A percentile compares a stretch with the other conserved stretches of the same genome.
Evolutionary conservation across 352 stramenopile genomes (phyloP).

Genomic region (Peronospora tabacina): DNA sequence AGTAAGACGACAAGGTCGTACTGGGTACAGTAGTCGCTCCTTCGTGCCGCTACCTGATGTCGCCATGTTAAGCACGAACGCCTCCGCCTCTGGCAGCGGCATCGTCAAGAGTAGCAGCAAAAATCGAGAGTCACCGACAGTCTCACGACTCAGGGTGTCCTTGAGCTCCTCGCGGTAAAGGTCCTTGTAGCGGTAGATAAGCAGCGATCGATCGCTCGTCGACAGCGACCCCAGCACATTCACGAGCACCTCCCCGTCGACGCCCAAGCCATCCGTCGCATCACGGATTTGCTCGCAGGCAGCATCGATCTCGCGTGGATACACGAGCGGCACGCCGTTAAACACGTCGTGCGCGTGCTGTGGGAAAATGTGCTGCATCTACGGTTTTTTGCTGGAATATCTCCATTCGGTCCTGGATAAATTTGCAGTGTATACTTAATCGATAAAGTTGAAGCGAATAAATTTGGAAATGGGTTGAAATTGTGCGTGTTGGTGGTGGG

Average conservation of each 20-base stretch:
- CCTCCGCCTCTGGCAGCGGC: constrained; percentile 57
- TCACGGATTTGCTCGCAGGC: constrained; percentile 46
- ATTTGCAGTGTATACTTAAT: neutral
- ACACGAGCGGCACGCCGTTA: constrained; percentile 27
- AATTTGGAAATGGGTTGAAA: neutral
- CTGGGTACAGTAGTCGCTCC: constrained; percentile 63
- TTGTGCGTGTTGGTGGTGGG: constrained; percentile 7
- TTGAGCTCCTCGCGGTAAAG: constrained; percentile 52
- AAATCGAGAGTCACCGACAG: constrained; percentile 60
- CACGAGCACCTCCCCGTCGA: constrained; percentile 59
- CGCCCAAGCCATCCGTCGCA: constrained; percentile 61
- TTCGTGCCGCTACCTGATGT: constrained; percentile 42
- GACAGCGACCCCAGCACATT: constrained; percentile 37
- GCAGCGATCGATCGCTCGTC: constrained; percentile 44
- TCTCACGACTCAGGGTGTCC: constrained; percentile 55
- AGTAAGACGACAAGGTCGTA: constrained; percentile 17
- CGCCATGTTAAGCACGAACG: constrained; percentile 55
- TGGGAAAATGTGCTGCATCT: constrained; percentile 36
- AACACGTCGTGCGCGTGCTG: constrained; percentile 36
- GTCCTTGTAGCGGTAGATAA: constrained; percentile 64
- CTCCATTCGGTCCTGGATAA: neutral
- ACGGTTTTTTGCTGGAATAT: constrained; percentile 1
- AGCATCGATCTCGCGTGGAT: constrained; percentile 42
- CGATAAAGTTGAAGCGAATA: no score
- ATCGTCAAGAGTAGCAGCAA: constrained; percentile 53